Conservation (phyloP, 495 filamentous ascomycete genomes). For the Penicillium robsamsonii region DNA sequence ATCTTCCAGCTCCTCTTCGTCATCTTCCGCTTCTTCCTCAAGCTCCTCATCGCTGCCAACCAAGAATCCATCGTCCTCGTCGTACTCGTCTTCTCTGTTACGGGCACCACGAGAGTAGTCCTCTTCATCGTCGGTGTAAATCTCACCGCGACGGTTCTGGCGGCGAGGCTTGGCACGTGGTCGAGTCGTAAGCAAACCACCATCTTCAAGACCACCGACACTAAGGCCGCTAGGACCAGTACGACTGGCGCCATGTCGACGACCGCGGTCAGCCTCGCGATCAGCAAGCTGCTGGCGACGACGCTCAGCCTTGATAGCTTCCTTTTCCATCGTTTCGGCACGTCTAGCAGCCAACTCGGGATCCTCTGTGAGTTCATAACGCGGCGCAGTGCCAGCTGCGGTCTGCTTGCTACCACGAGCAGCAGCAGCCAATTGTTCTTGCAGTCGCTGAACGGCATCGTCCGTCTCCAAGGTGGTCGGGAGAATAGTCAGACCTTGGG, state of each 20-base stretch:
- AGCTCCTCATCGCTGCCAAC: slow-evolving; percentile 72
- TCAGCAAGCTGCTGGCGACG: slow-evolving; percentile 66
- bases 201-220: slow-evolving; percentile 72
- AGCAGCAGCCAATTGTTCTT: slow-evolving; percentile 64
- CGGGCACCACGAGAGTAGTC: slow-evolving; percentile 64
- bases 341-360: slow-evolving; percentile 75
- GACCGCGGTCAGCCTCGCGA: slow-evolving; percentile 59
- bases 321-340: slow-evolving; percentile 72
- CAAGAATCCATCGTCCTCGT: slow-evolving; percentile 75
- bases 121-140: slow-evolving; percentile 54
- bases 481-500: slow-evolving; percentile 68
- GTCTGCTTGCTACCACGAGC: slow-evolving; percentile 55
- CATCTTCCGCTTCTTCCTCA: slow-evolving; percentile 57
- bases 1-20: slow-evolving; percentile 61
- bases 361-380: slow-evolving; percentile 65
- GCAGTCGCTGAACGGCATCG: slow-evolving; percentile 72
- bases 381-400: slow-evolving; percentile 54
- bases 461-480: slow-evolving; percentile 70
- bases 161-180: slow-evolving; percentile 44
- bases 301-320: slow-evolving; percentile 64
- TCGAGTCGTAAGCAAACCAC: slow-evolving; percentile 45
- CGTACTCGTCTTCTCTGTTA: slow-evolving; percentile 76
- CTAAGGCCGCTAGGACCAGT: slow-evolving; percentile 59
- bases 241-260: slow-evolving; percentile 46
- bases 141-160: slow-evolving; percentile 50